These are phyloP conservation scores for Beauveria scarabaeidicola DNA, from an alignment of 2,329 filamentous ascomycete species.

Conservation along the genomic window DNA sequence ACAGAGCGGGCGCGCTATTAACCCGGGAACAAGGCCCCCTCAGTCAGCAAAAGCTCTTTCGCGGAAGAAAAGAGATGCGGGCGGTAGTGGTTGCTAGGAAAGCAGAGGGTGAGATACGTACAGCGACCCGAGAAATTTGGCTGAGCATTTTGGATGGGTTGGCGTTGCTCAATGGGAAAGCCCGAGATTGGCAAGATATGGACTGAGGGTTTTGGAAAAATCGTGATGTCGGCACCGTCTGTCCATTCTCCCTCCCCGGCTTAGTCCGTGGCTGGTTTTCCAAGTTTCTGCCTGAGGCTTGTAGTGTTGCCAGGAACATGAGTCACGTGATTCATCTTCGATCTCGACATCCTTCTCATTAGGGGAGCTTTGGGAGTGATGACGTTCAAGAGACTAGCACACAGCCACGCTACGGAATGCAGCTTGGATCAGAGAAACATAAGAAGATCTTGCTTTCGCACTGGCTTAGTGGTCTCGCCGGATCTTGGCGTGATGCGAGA, in stretches of 20 bases:
- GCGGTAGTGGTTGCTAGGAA: background rate
- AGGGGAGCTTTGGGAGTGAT: background rate
- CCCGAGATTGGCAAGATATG: slow-evolving; percentile 23
- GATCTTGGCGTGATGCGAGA: no score
- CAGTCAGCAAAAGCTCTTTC: slow-evolving; percentile 19
- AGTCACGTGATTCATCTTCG: slow-evolving; percentile 2
- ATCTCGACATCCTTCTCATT: no score
- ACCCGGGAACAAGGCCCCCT: slow-evolving; percentile 15
- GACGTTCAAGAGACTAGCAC: background rate
- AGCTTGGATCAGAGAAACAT: background rate
- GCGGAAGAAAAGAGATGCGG: background rate
- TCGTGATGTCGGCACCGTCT: slow-evolving; percentile 26
- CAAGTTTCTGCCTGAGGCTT: slow-evolving; percentile 13
- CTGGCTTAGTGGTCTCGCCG: no score
- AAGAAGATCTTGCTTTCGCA: no score
- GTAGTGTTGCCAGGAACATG: background rate
- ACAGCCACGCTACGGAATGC: background rate
- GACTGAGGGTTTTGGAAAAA: slow-evolving; percentile 38
- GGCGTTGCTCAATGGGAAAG: slow-evolving; percentile 40
- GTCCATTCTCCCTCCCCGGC: slow-evolving; percentile 2
- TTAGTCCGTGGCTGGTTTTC: slow-evolving; percentile 10
- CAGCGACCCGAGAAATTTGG: slow-evolving; percentile 47
- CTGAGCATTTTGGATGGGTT: slow-evolving; percentile 45
- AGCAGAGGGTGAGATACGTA: slow-evolving; percentile 29
- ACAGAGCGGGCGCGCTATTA: slow-evolving; percentile 44